Conservation (phyloP, 306 rosid species). For the Citrullus mucosospermus region DNA sequence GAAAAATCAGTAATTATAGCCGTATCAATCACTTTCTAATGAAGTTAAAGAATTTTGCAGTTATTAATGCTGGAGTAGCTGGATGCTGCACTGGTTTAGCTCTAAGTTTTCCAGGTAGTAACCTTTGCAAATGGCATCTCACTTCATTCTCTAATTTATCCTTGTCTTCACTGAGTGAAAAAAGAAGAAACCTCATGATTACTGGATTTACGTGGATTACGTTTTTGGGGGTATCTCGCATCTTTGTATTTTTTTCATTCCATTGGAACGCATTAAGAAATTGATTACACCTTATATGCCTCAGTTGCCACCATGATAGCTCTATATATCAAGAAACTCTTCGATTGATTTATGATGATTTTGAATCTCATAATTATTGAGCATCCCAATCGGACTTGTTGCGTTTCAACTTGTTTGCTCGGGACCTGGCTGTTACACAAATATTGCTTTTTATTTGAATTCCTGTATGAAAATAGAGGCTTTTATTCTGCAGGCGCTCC, state of each 20-base stretch:
- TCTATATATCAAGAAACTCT: too few species aligned
- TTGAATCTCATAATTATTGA: background rate
- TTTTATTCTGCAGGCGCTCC: slow-evolving; percentile 66
- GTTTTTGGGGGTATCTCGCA: background rate
- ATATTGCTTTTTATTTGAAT: background rate
- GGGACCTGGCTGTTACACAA: background rate
- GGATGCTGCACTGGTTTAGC: slow-evolving; percentile 99
- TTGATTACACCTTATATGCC: background rate
- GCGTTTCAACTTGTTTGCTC: background rate
- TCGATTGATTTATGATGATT: background rate
- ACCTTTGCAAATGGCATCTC: background rate
- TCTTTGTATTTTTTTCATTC: background rate
- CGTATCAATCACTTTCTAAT: background rate
- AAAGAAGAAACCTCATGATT: background rate
- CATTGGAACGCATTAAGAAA: background rate
- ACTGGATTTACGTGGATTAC: background rate
- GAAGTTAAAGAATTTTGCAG: slow-evolving; percentile 28
- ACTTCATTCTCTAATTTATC: background rate
- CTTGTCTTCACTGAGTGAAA: background rate
- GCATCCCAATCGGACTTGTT: background rate
- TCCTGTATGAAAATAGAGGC: background rate
- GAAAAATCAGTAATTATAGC: background rate
- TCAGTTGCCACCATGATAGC: background rate
- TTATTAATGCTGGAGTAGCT: slow-evolving; percentile 91
- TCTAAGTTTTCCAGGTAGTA: slow-evolving; percentile 85